phyloP scores from a whole-genome alignment of 495 filamentous ascomycete species.

The Rhypophila decipiens region DNA sequence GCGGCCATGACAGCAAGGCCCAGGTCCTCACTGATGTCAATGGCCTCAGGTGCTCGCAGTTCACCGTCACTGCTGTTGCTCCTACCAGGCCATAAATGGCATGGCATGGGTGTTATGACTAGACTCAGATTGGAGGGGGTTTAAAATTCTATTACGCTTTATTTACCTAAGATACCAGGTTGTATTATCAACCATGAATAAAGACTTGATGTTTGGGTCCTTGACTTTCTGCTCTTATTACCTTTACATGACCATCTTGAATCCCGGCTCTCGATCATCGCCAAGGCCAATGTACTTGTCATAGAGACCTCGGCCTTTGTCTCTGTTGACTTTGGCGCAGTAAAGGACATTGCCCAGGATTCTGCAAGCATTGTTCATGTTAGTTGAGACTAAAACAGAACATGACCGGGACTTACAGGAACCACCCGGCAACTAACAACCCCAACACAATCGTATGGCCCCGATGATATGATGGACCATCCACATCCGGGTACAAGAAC shows the following conservation, averaged over 20 bases:
- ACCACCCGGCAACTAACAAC: conserved; percentile 54
- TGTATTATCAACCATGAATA: too few species aligned
- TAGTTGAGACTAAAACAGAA: not conserved
- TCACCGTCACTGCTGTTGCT: too few species aligned
- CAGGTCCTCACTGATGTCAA: too few species aligned
- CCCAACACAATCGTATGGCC: conserved; percentile 56
- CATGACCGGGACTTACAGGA: conserved; percentile 37
- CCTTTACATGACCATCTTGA: conserved; percentile 54
- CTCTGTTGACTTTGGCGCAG: conserved; percentile 57
- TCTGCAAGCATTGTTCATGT: conserved; percentile 28
- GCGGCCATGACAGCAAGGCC: too few species aligned
- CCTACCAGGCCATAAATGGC: too few species aligned
- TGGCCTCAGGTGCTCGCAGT: too few species aligned
- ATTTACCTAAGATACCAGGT: too few species aligned
- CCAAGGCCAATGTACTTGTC: conserved; percentile 50
- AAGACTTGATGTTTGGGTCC: too few species aligned
- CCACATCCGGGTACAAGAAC: conserved; percentile 51
- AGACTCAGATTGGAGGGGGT: too few species aligned
- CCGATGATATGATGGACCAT: conserved; percentile 40
- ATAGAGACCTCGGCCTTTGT: conserved; percentile 58
- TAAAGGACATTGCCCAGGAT: conserved; percentile 57
- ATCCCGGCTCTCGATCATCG: conserved; percentile 59
- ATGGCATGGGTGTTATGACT: too few species aligned
- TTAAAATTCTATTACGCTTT: too few species aligned
- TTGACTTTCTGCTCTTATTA: too few species aligned